Conservation (phyloP, 495 filamentous ascomycete genomes). For the Pseudevernia furfuracea region DNA sequence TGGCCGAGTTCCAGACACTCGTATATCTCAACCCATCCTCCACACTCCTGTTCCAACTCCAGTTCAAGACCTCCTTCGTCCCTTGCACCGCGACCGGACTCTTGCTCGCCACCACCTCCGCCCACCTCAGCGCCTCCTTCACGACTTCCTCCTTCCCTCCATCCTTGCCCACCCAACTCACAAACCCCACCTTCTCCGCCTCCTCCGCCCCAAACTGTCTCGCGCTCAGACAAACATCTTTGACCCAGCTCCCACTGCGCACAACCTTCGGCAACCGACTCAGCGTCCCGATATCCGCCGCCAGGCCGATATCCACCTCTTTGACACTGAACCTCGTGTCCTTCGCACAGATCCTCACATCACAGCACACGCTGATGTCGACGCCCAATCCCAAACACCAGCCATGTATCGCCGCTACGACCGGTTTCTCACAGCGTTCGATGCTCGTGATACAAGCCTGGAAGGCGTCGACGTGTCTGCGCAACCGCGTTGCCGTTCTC, state of each 20-base stretch:
- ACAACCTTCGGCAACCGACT: conserved; percentile 79
- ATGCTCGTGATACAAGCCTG: conserved; percentile 69
- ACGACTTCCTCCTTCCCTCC: conserved; percentile 56
- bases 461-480: conserved; percentile 64
- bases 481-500: conserved; percentile 56
- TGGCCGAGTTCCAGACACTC: conserved; percentile 74
- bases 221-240: conserved; percentile 78
- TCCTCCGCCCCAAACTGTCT: conserved; percentile 71
- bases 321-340: conserved; percentile 71
- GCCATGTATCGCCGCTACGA: conserved; percentile 79
- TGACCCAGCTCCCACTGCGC: conserved; percentile 71
- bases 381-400: conserved; percentile 74
- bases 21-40: conserved; percentile 79
- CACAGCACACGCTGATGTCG: conserved; percentile 69
- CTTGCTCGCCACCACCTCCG: conserved; percentile 63
- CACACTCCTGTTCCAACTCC: conserved; percentile 67
- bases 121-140: conserved; percentile 56
- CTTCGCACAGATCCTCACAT: conserved; percentile 65
- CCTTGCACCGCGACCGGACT: conserved; percentile 88
- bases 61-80: conserved; percentile 90
- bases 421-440: conserved; percentile 87
- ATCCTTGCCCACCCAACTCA: conserved; percentile 57
- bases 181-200: conserved; percentile 74
- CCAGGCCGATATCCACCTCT: conserved; percentile 91
- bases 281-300: conserved; percentile 88